Base-by-base conservation (phyloP, 352 stramenopile genomes). In the Thraustochytrium striatum region DNA sequence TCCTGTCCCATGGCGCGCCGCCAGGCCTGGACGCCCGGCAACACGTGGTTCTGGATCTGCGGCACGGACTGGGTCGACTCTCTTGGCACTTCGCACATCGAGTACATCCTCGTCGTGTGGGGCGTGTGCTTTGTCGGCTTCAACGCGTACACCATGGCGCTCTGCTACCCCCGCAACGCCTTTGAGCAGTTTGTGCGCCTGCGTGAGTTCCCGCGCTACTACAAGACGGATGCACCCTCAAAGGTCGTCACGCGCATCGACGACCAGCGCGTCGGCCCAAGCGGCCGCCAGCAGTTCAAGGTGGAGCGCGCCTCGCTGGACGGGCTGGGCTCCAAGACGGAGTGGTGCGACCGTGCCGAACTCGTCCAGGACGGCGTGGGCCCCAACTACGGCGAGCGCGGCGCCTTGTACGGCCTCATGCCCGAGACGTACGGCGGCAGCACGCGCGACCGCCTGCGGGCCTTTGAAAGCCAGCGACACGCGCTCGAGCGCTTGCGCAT, bases 151-250 rank as follows among this genome's bases (percentile, higher is more conserved):
- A 62, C 55, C 33, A 9, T 25, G 32, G 55, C 55, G 25, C 55
- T 62, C 33, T 62, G 55, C 33, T 62, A 62, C 55, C 55, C 55
- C 9, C 55, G 55, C 25, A 62, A 62, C 55, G 55, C 55, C 13
- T 62, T 9, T 9, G 55, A 62, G 55, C 55, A 62, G 55, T 62
- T 62, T 36, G 25, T 62, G 9, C 55, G 25, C 9, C 55, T 62
- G 55, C 55, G 55, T n/a, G 55, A 62, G 55, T 62, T 62, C 25
- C 55, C 55, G 9, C 55, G 55, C 55, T 62, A 62, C 33, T 62
- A 62, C 33, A 62, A 62, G 55, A 62, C 55, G 9, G 55, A 9
- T 9, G 55, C 55, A 9, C 55, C 55, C 9, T 9, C 9, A 36
- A 30, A 62, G 32, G 55, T 62, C n/a, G 32, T 62, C 25, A 62